A percentile compares a stretch with the other conserved stretches of the same genome.
These are phyloP conservation scores for Melampsora americana DNA, from an alignment of 1,284 basidiomycete genomes.

Conservation along the genomic window DNA sequence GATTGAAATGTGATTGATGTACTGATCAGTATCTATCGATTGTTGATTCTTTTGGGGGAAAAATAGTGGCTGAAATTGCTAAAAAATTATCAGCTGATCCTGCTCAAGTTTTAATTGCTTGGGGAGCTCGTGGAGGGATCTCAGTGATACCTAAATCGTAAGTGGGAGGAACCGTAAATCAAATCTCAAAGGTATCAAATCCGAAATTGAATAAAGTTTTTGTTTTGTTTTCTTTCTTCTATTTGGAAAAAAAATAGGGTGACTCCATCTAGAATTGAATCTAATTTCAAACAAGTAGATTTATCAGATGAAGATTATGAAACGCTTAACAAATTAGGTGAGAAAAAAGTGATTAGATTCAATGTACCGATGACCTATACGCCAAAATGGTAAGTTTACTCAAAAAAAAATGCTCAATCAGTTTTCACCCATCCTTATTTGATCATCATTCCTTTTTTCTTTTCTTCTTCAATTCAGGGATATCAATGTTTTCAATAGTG, in stretches of 20 bases:
- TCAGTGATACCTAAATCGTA: constrained; percentile 52
- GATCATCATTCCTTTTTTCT: not conserved
- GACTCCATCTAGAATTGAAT: constrained; percentile 52
- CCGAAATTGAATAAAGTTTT: no score
- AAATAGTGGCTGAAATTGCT: constrained; percentile 49
- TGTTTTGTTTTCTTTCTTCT: not conserved
- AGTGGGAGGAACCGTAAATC: not conserved
- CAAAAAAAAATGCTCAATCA: not conserved
- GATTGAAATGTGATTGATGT: not conserved
- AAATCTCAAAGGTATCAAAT: not conserved
- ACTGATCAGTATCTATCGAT: not conserved
- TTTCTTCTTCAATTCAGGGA: constrained; percentile 9
- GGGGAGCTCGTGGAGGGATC: constrained; percentile 48
- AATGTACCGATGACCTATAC: constrained; percentile 41
- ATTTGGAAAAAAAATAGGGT: constrained; percentile 46
- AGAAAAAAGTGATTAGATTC: constrained; percentile 30
- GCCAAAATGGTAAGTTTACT: constrained; percentile 34
- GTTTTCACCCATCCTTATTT: not conserved
- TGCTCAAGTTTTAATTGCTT: constrained; percentile 53
- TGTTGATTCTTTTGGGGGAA: not conserved
- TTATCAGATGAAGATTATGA: constrained; percentile 52
- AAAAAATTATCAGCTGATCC: constrained; percentile 51
- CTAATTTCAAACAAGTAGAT: constrained; percentile 52
- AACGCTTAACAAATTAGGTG: constrained; percentile 15
- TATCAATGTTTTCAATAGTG: constrained; percentile 41